These are phyloP conservation scores for Papilionanthe hybrid DNA, from an alignment of 116 monocot species.

Conservation along the genomic window DNA sequence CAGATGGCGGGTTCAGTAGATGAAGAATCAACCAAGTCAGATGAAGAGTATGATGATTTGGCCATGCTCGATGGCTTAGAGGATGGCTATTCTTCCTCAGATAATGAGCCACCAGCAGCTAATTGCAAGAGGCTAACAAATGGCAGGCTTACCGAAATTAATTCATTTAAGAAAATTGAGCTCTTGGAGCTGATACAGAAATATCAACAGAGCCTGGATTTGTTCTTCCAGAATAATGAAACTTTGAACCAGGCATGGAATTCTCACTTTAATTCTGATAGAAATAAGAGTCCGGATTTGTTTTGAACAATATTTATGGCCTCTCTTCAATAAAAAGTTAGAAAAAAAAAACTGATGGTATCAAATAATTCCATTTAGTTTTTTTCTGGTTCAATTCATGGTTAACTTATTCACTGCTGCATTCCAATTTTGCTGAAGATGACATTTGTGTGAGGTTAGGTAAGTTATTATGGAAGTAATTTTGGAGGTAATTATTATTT, in stretches of 20 bases:
- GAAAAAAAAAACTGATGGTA: too few species aligned
- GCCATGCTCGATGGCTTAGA: slow-evolving; percentile 38
- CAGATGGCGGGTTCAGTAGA: slow-evolving; percentile 57
- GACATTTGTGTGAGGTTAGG: too few species aligned
- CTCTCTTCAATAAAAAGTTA: too few species aligned
- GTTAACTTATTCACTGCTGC: too few species aligned
- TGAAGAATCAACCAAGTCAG: slow-evolving; percentile 47
- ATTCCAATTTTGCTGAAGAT: too few species aligned
- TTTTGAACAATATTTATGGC: too few species aligned
- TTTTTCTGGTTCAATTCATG: too few species aligned
- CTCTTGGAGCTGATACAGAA: slow-evolving; percentile 8
- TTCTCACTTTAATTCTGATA: neutral
- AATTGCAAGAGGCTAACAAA: slow-evolving; percentile 7
- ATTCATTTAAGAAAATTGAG: neutral
- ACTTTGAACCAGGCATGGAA: neutral
- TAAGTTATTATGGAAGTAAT: too few species aligned
- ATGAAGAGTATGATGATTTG: slow-evolving; percentile 53
- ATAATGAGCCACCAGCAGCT: slow-evolving; percentile 26
- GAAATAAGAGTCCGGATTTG: neutral
- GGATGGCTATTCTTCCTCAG: slow-evolving; percentile 23
- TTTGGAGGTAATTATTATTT: too few species aligned
- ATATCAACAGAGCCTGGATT: slow-evolving; percentile 52
- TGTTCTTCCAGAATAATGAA: slow-evolving; percentile 29
- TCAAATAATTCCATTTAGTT: too few species aligned
- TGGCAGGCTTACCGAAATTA: slow-evolving; percentile 2